These are phyloP conservation scores for Paramecium biaurelia DNA, from an alignment of 73 alveolate genomes.

Conservation along the genomic window DNA sequence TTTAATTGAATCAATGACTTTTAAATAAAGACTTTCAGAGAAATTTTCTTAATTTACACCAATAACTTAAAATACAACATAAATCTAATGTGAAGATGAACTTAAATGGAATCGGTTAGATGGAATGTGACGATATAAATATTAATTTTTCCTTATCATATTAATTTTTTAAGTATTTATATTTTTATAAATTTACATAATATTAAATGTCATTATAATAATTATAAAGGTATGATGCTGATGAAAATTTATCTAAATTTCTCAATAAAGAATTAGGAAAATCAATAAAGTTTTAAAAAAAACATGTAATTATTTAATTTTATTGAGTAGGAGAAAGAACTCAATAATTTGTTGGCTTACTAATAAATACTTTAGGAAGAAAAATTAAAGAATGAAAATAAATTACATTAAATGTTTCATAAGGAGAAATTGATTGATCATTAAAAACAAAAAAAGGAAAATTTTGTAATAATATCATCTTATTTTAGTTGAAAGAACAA, in stretches of 20 bases:
- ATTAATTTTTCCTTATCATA: background rate
- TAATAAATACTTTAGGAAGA: background rate
- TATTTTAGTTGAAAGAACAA: background rate
- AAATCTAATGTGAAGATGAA: background rate
- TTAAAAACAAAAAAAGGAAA: background rate
- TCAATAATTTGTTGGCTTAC: background rate
- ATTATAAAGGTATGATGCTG: background rate
- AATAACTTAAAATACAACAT: background rate
- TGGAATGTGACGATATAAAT: background rate
- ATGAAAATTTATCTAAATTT: background rate
- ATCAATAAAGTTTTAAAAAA: background rate
- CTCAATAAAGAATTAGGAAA: background rate
- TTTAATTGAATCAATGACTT: background rate
- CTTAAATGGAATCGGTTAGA: background rate
- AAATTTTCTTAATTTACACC: background rate
- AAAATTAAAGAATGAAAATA: constrained; percentile 3
- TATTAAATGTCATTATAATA: background rate
- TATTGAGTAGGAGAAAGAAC: background rate
- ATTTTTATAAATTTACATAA: background rate
- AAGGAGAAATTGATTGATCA: background rate
- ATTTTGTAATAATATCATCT: background rate
- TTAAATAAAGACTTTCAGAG: background rate
- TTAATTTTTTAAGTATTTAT: background rate
- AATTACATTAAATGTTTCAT: background rate
- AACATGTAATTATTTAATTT: background rate